Evolutionary conservation across 257 asterid genomes (phyloP).

Genomic region (Rehmannia glutinosa): DNA sequence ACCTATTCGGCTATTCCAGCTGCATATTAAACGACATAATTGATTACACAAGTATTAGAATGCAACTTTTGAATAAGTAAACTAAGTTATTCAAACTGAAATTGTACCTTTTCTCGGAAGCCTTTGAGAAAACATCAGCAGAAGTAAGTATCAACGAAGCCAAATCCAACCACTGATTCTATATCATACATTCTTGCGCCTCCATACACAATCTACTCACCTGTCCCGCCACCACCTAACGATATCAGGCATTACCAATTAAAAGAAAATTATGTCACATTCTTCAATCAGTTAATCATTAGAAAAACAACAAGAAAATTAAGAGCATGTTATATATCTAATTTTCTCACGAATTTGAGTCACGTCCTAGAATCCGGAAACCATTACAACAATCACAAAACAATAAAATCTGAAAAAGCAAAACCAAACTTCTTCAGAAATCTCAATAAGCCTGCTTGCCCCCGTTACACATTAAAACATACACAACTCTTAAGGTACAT

Average conservation of each 20-base stretch:
- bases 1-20: no score
- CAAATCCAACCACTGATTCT: slow-evolving; percentile 77
- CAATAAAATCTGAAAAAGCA: no score
- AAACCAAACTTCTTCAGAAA: no score
- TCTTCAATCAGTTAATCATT: not conserved
- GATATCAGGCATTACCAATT: not conserved
- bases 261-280: not conserved
- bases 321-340: no score
- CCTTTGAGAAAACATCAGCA: slow-evolving; percentile 83
- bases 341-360: no score
- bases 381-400: no score
- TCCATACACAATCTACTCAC: slow-evolving; percentile 64
- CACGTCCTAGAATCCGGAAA: no score
- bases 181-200: slow-evolving; percentile 72
- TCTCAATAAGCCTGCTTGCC: no score
- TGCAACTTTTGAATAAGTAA: not conserved
- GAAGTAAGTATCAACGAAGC: slow-evolving; percentile 79
- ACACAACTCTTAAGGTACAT: no score
- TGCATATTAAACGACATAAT: no score
- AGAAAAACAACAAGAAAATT: not conserved
- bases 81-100: not conserved
- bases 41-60: no score
- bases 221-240: slow-evolving; percentile 80
- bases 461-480: no score
- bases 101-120: slow-evolving; percentile 74